Evolutionary conservation across 306 rosid genomes (phyloP).

Genomic region (Sphenostylis stenocarpa): DNA sequence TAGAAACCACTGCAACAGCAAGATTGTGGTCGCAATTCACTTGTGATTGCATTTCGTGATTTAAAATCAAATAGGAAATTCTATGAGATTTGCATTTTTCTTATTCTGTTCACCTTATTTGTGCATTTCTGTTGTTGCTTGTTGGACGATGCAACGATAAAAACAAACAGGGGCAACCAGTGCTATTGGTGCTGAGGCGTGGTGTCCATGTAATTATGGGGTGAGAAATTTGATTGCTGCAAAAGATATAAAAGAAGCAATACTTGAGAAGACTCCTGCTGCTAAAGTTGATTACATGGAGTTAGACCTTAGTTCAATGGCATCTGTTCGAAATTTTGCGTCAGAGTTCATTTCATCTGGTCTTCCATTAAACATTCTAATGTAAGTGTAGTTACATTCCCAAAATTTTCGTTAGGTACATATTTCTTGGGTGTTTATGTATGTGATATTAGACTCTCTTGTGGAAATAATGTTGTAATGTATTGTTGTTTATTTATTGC

Average conservation of each 20-base stretch:
- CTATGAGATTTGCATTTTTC: too few relatives aligned
- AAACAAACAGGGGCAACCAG: conserved; percentile 60
- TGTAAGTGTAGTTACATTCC: conserved; percentile 44
- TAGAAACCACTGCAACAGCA: too few relatives aligned
- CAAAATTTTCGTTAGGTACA: conserved; percentile 28
- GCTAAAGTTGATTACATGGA: conserved; percentile 72
- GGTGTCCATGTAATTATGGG: conserved; percentile 74
- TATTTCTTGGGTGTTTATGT: too few relatives aligned
- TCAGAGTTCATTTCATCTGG: conserved; percentile 48
- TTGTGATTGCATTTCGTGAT: too few relatives aligned
- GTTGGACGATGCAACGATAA: too few relatives aligned
- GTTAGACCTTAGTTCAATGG: conserved; percentile 63
- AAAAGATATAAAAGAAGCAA: conserved; percentile 45
- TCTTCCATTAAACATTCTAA: conserved; percentile 59
- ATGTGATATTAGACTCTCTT: not conserved
- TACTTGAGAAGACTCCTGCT: conserved; percentile 48
- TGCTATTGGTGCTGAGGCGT: conserved; percentile 73
- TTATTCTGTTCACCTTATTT: too few relatives aligned
- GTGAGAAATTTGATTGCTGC: conserved; percentile 57
- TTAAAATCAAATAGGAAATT: too few relatives aligned
- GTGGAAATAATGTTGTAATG: conserved; percentile 1
- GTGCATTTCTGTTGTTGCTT: too few relatives aligned
- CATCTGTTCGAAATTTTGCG: conserved; percentile 62
- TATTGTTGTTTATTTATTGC: conserved; percentile 28
- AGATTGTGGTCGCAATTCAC: too few relatives aligned